Evolutionary conservation across 305 asterid species (phyloP).

Genomic region (Caryopteris hybrid): DNA sequence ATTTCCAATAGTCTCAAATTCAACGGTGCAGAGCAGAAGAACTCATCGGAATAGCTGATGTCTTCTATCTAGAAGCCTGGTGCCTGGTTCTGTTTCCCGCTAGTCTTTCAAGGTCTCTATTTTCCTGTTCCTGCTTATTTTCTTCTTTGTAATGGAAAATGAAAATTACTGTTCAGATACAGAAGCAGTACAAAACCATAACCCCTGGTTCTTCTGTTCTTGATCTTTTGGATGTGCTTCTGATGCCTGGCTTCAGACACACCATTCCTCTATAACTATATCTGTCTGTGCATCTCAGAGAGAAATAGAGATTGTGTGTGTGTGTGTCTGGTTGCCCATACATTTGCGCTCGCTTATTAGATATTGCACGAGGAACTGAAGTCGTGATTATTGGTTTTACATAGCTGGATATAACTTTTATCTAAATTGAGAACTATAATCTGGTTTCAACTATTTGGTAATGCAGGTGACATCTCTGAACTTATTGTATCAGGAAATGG

Average conservation of each 20-base stretch:
- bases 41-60: slow-evolving; percentile 69
- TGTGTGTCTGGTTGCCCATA: background rate
- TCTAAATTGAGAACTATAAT: background rate
- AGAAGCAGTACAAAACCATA: slow-evolving; percentile 68
- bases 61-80: slow-evolving; percentile 86
- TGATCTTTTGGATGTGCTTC: slow-evolving; percentile 91
- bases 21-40: background rate
- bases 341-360: background rate
- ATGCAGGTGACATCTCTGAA: slow-evolving; percentile 81
- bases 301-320: background rate
- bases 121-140: background rate
- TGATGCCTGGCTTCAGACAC: slow-evolving; percentile 98
- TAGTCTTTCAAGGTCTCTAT: slow-evolving; percentile 84
- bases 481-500: slow-evolving; percentile 52
- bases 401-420: no score
- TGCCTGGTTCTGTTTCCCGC: slow-evolving; percentile 96
- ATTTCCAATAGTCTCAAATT: background rate
- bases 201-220: slow-evolving; percentile 72
- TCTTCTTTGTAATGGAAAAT: slow-evolving; percentile 14
- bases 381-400: background rate
- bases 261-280: background rate
- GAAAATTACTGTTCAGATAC: slow-evolving; percentile 72
- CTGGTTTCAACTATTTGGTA: slow-evolving; percentile 3
- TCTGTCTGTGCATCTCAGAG: no score
- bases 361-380: no score